Conservation (phyloP, 805 yeast genomes). For the Pichia thaimueangensis region DNA sequence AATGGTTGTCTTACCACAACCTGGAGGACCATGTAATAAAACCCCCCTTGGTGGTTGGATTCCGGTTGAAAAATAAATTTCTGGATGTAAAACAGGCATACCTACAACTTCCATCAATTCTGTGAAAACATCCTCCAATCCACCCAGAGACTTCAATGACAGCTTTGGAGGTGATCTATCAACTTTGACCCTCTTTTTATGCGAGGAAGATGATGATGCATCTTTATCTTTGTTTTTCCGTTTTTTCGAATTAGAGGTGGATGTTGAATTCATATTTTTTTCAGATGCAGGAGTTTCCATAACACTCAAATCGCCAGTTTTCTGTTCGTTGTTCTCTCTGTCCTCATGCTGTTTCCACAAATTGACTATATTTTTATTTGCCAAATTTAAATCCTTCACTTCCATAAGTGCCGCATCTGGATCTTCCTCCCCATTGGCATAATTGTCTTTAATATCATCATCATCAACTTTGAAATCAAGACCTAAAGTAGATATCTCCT, state of each 20-base stretch:
- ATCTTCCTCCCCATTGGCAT: constrained; percentile 22
- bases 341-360: constrained; percentile 47
- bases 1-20: constrained; percentile 95
- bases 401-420: constrained; percentile 50
- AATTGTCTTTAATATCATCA: constrained; percentile 1
- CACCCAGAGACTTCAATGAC: constrained; percentile 74
- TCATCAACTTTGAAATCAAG: constrained; percentile 17
- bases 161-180: constrained; percentile 67
- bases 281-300: constrained; percentile 13
- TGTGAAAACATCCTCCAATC: constrained; percentile 77
- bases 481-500: constrained; percentile 40
- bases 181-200: constrained; percentile 24
- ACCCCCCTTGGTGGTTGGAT: constrained; percentile 95
- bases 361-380: constrained; percentile 71
- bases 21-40: constrained; percentile 95
- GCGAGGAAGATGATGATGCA: constrained; percentile 31
- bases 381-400: constrained; percentile 55
- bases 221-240: constrained; percentile 38
- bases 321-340: constrained; percentile 9
- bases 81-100: constrained; percentile 89
- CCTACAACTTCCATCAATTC: constrained; percentile 88
- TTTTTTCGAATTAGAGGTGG: constrained; percentile 11
- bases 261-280: constrained; percentile 27
- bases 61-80: constrained; percentile 79
- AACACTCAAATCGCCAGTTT: too few relatives aligned